Percentiles rank a stretch among this genome's conserved stretches.
phyloP scores from a whole-genome alignment of 2,329 filamentous ascomycete genomes.

The Fusarium domesticum region DNA sequence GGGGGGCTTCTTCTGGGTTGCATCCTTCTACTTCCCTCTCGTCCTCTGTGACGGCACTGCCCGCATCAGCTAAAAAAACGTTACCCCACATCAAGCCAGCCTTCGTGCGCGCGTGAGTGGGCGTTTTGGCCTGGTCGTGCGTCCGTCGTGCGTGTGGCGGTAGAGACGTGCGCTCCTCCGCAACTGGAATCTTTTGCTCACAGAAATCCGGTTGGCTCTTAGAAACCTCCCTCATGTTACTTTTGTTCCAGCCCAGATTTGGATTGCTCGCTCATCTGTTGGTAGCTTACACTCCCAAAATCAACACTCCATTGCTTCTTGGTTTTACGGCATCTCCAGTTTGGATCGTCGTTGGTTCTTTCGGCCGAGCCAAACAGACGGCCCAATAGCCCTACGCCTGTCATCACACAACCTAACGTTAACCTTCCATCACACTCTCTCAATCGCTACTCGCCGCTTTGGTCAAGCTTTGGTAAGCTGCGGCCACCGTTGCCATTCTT shows the following conservation, averaged over 20 bases:
- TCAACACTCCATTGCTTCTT: constrained; percentile 12
- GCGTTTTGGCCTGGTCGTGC: constrained; percentile 22
- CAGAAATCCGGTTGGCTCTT: constrained; percentile 22
- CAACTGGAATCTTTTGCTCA: constrained; percentile 32
- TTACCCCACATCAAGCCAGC: constrained; percentile 30
- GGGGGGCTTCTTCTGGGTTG: constrained; percentile 8
- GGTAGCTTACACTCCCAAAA: constrained; percentile 16
- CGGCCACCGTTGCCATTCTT: constrained; percentile 21
- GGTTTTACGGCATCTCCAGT: constrained; percentile 13
- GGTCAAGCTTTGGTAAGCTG: constrained; percentile 26
- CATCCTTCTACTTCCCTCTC: constrained; percentile 18
- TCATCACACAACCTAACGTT: constrained; percentile 3
- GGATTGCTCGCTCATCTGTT: constrained; percentile 11
- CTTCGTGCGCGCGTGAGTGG: constrained; percentile 27
- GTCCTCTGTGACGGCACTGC: constrained; percentile 30
- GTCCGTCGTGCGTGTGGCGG: constrained; percentile 22
- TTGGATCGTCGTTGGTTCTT: constrained; percentile 9
- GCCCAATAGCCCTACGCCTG: neutral
- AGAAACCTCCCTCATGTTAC: constrained; percentile 11
- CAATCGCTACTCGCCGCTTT: constrained; percentile 13
- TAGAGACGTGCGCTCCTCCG: constrained; percentile 20
- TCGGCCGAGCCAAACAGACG: constrained; percentile 9
- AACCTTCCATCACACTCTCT: constrained; percentile 7
- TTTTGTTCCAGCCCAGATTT: neutral
- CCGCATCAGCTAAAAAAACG: constrained; percentile 27